Base-by-base conservation (phyloP, 176 grass and related monocot genomes). In the Phragmites australis region DNA sequence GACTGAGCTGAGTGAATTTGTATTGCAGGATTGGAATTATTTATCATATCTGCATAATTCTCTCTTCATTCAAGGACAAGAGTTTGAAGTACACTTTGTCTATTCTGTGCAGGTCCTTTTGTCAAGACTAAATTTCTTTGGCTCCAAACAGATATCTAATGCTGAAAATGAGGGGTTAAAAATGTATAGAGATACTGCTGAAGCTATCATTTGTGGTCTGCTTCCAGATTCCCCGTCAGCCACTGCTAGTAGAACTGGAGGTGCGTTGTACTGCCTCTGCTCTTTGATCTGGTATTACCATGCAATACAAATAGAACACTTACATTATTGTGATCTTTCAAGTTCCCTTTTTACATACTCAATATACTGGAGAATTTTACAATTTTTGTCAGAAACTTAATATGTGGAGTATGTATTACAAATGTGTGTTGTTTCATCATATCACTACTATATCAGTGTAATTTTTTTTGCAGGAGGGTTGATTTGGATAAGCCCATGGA, bases 191-290 rank as follows among this genome's bases (percentile, higher is more conserved):
- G 86, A 91, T 82, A 99, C 93, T 79, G 96, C 93, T 29, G 96
- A 99, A 87, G 78, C 90, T 70, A 84, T 95, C 77, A 85, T 99
- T 75, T 99, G 96, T 39, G 96, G 96, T 50, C 82, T 99, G 77
- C 70, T 99, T 83, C 96, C 96, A 86, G 93, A 99, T 88, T 99
- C 96, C 44, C 96, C 96, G 14, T 89, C 90, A 76, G 96, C 96
- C 41, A 99, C 96, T 54, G 83, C 67, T 61, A 99, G 93, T 76
- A 92, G 93, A 84, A 99, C 96, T 76, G 83, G 73, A 30, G 90
- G 96, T 99, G 80, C 26, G 40, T 80, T 80, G 51, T 65, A 72
- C 46, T 77, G 39, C 68, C 27, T 77, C 49, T 65, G 9, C 12
- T 58, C 9, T 72, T 57, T 81, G 27, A 76, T 83, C 41, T 37